A percentile compares a stretch with the other conserved stretches of the same genome.
These are phyloP conservation scores for Cyclotella baltica DNA, from an alignment of 108 stramenopile genomes.

Conservation along the genomic window DNA sequence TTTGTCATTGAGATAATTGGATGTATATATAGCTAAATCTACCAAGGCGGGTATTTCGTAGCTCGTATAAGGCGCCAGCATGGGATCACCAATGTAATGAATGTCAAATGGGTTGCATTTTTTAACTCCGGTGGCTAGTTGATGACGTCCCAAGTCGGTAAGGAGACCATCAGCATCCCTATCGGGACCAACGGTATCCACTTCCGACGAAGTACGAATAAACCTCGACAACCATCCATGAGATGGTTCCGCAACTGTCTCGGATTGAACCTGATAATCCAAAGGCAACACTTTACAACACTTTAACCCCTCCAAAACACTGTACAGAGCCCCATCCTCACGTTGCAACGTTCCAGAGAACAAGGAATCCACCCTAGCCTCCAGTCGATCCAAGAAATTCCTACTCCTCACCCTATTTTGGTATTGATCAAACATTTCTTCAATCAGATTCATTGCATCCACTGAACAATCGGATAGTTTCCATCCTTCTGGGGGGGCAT, in stretches of 20 bases:
- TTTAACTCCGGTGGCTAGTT: slow-evolving; percentile 56
- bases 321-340: slow-evolving; percentile 65
- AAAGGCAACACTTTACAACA: slow-evolving; percentile 68
- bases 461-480: slow-evolving; percentile 64
- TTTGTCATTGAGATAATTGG: slow-evolving; percentile 61
- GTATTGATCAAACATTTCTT: slow-evolving; percentile 85
- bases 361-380: slow-evolving; percentile 53
- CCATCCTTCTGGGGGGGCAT: slow-evolving; percentile 60
- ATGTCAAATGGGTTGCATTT: slow-evolving; percentile 75
- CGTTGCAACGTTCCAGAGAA: slow-evolving; percentile 58
- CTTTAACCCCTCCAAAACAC: slow-evolving; percentile 58
- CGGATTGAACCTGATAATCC: slow-evolving; percentile 63
- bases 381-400: slow-evolving; percentile 69
- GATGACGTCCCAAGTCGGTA: slow-evolving; percentile 64
- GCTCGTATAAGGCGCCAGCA: slow-evolving; percentile 58
- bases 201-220: slow-evolving; percentile 16
- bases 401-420: slow-evolving; percentile 61
- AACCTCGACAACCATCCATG: slow-evolving; percentile 19
- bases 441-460: slow-evolving; percentile 79
- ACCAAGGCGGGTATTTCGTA: slow-evolving; percentile 77
- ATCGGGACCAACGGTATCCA: slow-evolving; percentile 31
- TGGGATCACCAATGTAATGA: slow-evolving; percentile 70
- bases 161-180: slow-evolving; percentile 60
- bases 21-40: slow-evolving; percentile 45
- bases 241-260: slow-evolving; percentile 9